Evolutionary conservation across 257 asterid species (phyloP).

Genomic region (Solanum medicagineum): DNA sequence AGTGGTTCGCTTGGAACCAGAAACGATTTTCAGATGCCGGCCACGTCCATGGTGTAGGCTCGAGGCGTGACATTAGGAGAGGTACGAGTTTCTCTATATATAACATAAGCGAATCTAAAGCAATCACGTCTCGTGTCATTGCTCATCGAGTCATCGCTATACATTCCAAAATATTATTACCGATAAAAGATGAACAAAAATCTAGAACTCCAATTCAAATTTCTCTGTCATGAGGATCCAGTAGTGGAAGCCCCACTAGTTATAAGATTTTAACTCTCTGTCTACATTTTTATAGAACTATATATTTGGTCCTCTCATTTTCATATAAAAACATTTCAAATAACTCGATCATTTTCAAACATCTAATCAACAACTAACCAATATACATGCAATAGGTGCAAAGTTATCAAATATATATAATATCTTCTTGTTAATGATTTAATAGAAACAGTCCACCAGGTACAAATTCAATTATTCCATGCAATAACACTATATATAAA

Average conservation of each 20-base stretch:
- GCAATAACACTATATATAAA: not conserved
- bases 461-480: not conserved
- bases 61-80: no score
- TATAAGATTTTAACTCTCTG: not conserved
- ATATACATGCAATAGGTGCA: not conserved
- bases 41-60: no score
- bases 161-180: not conserved
- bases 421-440: not conserved
- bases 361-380: not conserved
- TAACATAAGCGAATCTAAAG: no score
- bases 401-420: not conserved
- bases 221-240: not conserved
- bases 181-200: no score
- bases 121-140: no score
- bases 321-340: not conserved
- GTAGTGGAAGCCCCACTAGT: not conserved
- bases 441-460: not conserved
- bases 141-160: not conserved
- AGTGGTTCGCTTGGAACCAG: no score
- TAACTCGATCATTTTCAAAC: not conserved
- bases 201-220: no score
- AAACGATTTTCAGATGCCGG: fast-evolving
- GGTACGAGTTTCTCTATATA: no score
- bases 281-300: not conserved
- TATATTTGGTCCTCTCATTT: not conserved